A percentile compares a stretch with the other conserved stretches of the same genome.
phyloP scores from a whole-genome alignment of 352 stramenopile species.

The Phytophthora hibernalis region DNA sequence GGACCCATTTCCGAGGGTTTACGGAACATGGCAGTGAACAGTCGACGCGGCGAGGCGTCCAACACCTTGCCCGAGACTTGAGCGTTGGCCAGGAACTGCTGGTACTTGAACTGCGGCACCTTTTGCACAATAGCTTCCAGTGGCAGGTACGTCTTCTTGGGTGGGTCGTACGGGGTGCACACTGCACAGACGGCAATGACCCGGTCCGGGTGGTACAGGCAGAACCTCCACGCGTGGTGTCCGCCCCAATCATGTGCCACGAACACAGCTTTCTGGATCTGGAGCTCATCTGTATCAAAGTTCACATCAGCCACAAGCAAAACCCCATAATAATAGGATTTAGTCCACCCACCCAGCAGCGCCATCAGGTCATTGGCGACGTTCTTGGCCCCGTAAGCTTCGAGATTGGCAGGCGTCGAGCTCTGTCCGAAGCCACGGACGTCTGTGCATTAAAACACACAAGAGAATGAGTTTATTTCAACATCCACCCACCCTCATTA shows the following conservation, averaged over 20 bases:
- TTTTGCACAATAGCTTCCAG: slow-evolving; percentile 36
- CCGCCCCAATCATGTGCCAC: slow-evolving; percentile 79
- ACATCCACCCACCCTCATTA: background rate
- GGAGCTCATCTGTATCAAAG: slow-evolving; percentile 46
- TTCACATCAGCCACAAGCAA: background rate
- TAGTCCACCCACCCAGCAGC: slow-evolving; percentile 40
- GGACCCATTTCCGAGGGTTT: slow-evolving; percentile 34
- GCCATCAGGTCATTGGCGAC: slow-evolving; percentile 47
- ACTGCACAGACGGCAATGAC: slow-evolving; percentile 59
- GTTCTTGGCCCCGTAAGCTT: slow-evolving; percentile 59
- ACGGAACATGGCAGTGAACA: slow-evolving; percentile 53
- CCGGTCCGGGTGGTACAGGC: slow-evolving; percentile 62
- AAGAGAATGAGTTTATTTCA: background rate
- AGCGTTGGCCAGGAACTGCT: slow-evolving; percentile 48
- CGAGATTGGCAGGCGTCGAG: slow-evolving; percentile 42
- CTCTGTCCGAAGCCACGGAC: slow-evolving; percentile 63
- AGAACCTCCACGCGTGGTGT: slow-evolving; percentile 54
- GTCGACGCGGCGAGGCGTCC: slow-evolving; percentile 38
- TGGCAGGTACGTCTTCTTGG: slow-evolving; percentile 36
- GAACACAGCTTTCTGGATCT: slow-evolving; percentile 58
- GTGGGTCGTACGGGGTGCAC: slow-evolving; percentile 67
- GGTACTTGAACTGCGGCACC: slow-evolving; percentile 55
- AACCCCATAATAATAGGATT: background rate
- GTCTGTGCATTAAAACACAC: slow-evolving; percentile 35
- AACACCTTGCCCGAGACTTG: slow-evolving; percentile 41